These are phyloP conservation scores for Verticillium dahliae DNA, from an alignment of 2,329 filamentous ascomycete genomes.

Conservation along the genomic window DNA sequence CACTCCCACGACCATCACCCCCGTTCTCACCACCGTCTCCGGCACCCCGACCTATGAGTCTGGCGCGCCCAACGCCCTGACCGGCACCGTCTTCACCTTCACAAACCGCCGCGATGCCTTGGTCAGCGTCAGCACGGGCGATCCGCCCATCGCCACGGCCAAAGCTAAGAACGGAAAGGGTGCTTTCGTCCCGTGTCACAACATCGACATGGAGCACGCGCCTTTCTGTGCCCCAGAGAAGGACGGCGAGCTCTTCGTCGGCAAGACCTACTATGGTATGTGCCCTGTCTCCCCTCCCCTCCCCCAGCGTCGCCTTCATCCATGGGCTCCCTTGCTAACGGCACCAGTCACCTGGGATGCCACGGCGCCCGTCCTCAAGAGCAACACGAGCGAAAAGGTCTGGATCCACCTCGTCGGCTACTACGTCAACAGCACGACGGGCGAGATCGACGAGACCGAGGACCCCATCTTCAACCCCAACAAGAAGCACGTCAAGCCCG, in stretches of 20 bases:
- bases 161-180: conserved; percentile 33
- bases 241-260: conserved; percentile 35
- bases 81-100: conserved; percentile 33
- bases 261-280: conserved; percentile 45
- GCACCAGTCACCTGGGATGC: conserved; percentile 50
- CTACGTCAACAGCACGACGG: conserved; percentile 31
- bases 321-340: background rate
- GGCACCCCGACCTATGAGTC: conserved; percentile 33
- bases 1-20: conserved; percentile 41
- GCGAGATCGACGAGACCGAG: conserved; percentile 7
- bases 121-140: conserved; percentile 32
- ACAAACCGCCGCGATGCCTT: conserved; percentile 27
- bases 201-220: conserved; percentile 35
- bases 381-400: conserved; percentile 27
- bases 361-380: conserved; percentile 35
- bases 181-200: conserved; percentile 43
- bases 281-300: background rate
- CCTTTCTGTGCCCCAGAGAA: conserved; percentile 46
- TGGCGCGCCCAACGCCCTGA: conserved; percentile 38
- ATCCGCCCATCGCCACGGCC: conserved; percentile 37
- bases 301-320: background rate
- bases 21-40: conserved; percentile 36
- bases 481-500: conserved; percentile 6
- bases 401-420: conserved; percentile 21
- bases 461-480: conserved; percentile 9